phyloP scores from a whole-genome alignment of 2,329 filamentous ascomycete species.

The Curvularia verruculosa region DNA sequence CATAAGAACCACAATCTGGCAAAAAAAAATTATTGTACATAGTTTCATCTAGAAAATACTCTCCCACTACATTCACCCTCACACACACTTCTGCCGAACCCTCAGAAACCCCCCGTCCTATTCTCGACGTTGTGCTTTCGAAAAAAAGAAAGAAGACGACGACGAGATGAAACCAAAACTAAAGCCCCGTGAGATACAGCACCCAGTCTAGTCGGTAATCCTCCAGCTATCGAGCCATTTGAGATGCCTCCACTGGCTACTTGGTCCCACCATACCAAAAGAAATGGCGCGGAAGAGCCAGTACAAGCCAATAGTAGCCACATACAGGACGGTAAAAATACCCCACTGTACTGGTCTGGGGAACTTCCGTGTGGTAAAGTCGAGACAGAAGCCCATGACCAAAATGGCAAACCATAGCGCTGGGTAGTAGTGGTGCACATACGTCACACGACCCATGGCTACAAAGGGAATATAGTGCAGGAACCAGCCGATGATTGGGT shows the following conservation, averaged over 20 bases:
- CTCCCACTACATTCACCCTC: too few relatives aligned
- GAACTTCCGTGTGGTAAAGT: constrained; percentile 78
- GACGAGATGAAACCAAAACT: background rate
- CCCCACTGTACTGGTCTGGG: constrained; percentile 67
- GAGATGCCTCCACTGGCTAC: constrained; percentile 85
- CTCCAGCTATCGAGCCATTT: constrained; percentile 93
- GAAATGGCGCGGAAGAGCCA: constrained; percentile 90
- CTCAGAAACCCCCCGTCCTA: too few relatives aligned
- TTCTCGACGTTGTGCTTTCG: too few relatives aligned
- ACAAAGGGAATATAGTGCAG: constrained; percentile 96
- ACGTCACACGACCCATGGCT: constrained; percentile 97
- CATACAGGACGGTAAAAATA: constrained; percentile 78
- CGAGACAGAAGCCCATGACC: constrained; percentile 82
- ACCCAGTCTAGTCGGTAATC: constrained; percentile 73
- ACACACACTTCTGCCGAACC: too few relatives aligned
- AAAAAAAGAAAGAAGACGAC: background rate
- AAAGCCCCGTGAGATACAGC: too few relatives aligned
- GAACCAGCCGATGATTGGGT: constrained; percentile 92
- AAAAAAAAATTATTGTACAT: too few relatives aligned
- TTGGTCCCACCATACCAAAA: constrained; percentile 91
- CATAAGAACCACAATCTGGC: too few relatives aligned
- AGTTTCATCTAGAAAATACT: too few relatives aligned
- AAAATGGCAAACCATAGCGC: constrained; percentile 97
- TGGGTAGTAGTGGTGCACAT: constrained; percentile 99
- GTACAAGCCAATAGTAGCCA: constrained; percentile 78